phyloP scores from a whole-genome alignment of 2,329 filamentous ascomycete species.

The Coniochaeta sp. region DNA sequence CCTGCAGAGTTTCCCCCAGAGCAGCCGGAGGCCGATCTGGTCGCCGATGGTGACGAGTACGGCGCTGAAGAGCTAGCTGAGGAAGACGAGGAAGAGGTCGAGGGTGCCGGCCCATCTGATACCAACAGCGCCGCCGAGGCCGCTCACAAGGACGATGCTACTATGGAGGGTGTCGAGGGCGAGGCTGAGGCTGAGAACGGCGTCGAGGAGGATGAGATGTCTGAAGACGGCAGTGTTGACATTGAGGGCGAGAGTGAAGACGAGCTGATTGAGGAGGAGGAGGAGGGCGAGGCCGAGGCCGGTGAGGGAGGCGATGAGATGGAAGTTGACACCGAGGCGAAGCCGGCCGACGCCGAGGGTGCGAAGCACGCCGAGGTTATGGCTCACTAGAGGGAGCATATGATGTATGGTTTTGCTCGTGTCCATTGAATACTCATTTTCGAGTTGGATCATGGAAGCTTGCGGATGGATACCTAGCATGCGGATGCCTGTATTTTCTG shows the following conservation, averaged over 20 bases:
- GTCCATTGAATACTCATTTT: neutral
- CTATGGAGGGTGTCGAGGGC: slow-evolving; percentile 23
- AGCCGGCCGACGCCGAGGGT: slow-evolving; percentile 7
- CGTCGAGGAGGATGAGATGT: slow-evolving; percentile 26
- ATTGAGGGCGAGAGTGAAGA: slow-evolving; percentile 30
- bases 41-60: slow-evolving; percentile 81
- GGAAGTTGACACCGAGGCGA: slow-evolving; percentile 24
- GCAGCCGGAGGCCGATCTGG: slow-evolving; percentile 87
- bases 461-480: neutral
- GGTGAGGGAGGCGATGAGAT: slow-evolving; percentile 22
- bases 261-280: slow-evolving; percentile 26
- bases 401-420: neutral
- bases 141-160: slow-evolving; percentile 16
- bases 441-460: neutral
- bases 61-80: slow-evolving; percentile 83
- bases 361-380: slow-evolving; percentile 17
- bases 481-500: neutral
- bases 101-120: slow-evolving; percentile 30
- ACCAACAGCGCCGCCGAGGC: slow-evolving; percentile 11
- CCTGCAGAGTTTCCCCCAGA: slow-evolving; percentile 95
- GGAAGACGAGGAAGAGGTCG: slow-evolving; percentile 48
- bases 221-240: slow-evolving; percentile 29
- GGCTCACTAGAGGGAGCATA: slow-evolving; percentile 13
- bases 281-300: slow-evolving; percentile 17
- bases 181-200: slow-evolving; percentile 17